Conservation (phyloP, 345 rosid genomes). For the Citrus reticulata region DNA sequence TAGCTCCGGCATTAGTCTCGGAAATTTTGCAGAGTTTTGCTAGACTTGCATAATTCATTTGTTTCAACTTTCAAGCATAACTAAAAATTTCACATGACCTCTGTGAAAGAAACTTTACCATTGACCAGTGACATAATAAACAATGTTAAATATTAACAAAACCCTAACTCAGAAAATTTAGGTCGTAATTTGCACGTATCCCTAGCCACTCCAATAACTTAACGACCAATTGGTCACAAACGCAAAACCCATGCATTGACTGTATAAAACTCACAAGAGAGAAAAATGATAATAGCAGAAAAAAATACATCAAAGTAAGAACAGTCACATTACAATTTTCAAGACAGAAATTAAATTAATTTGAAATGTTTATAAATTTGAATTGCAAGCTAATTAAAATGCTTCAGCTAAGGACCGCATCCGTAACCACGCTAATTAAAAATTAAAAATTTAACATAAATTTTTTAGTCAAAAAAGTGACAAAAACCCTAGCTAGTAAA, state of each 20-base stretch:
- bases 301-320: background rate
- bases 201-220: background rate
- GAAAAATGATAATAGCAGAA: background rate
- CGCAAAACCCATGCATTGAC: no score
- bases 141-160: background rate
- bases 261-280: background rate
- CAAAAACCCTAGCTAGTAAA: constrained; percentile 9
- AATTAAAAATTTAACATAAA: background rate
- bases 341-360: background rate
- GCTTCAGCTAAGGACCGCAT: background rate
- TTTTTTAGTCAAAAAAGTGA: no score
- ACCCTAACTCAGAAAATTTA: background rate
- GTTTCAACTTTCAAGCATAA: background rate
- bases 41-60: background rate
- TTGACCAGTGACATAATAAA: background rate
- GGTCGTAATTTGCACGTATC: background rate
- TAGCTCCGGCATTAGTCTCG: background rate
- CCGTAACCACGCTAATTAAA: background rate
- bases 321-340: background rate
- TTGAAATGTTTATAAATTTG: background rate
- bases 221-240: background rate
- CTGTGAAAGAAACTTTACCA: background rate
- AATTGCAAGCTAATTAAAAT: background rate
- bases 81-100: background rate
- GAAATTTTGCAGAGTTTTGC: background rate